Percentiles rank a stretch among this genome's conserved stretches.
Conservation (phyloP, 169 alveolate genomes). For the Babesia bigemina region DNA sequence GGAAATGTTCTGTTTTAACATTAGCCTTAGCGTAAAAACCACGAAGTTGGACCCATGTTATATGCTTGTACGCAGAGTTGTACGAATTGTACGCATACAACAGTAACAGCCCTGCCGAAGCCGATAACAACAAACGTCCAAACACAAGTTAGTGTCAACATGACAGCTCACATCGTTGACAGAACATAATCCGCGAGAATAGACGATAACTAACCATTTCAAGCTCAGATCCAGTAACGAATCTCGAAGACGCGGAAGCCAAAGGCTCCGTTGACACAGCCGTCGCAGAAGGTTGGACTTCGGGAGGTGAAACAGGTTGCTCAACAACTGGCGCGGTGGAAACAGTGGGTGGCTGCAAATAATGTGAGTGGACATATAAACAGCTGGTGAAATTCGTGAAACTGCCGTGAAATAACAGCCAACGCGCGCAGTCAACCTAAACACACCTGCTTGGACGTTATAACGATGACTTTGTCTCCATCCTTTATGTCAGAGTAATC, state of each 20-base stretch:
- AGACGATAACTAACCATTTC: constrained; percentile 13
- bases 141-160: neutral
- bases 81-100: neutral
- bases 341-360: neutral
- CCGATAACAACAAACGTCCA: no score
- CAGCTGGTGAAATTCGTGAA: neutral
- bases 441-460: constrained; percentile 56
- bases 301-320: neutral
- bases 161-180: no score
- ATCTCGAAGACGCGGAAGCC: constrained; percentile 11
- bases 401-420: neutral
- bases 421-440: neutral
- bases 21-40: neutral
- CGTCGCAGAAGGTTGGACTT: neutral
- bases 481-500: constrained; percentile 80
- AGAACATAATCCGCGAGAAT: no score
- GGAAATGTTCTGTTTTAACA: constrained; percentile 64
- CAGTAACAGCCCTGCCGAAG: no score
- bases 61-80: neutral
- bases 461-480: constrained; percentile 82
- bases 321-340: constrained; percentile 7
- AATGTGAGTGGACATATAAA: neutral
- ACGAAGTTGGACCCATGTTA: neutral
- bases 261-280: constrained; percentile 4
- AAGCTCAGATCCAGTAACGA: constrained; percentile 40